A percentile compares a stretch with the other conserved stretches of the same genome.
These are phyloP conservation scores for Euphorbia peplus DNA, from an alignment of 345 rosid species.

Conservation along the genomic window DNA sequence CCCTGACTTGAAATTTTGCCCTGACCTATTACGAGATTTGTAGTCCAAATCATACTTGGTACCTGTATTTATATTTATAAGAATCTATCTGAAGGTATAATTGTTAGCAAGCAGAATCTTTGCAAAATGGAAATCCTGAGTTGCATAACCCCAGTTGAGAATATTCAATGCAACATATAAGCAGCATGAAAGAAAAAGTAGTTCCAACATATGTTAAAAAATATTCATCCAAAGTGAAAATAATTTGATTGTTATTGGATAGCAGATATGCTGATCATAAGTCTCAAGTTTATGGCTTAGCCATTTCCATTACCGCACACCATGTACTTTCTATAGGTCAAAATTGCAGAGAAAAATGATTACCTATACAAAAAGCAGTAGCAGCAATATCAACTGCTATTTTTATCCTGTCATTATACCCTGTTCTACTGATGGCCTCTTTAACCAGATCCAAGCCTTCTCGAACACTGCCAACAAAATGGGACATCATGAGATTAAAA, in stretches of 20 bases:
- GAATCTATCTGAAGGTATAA: not conserved
- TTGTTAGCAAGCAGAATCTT: not conserved
- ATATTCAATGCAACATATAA: not conserved
- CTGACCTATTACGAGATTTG: conserved; percentile 65
- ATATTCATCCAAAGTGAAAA: not conserved
- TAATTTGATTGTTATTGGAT: not conserved
- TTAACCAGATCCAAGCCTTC: conserved; percentile 91
- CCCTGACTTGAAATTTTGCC: conserved; percentile 85
- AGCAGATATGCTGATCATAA: conserved; percentile 1
- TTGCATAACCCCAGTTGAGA: not conserved
- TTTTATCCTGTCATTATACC: conserved; percentile 75
- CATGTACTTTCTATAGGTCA: not conserved
- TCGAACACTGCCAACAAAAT: conserved; percentile 52
- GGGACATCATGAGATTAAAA: conserved; percentile 8
- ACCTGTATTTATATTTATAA: conserved; percentile 39
- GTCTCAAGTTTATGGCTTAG: not conserved
- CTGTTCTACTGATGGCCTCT: conserved; percentile 91
- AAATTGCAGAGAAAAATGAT: conserved; percentile 24
- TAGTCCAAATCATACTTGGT: conserved; percentile 87
- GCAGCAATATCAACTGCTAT: conserved; percentile 91
- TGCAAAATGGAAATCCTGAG: conserved; percentile 2
- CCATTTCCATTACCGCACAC: not conserved
- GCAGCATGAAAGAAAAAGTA: not conserved
- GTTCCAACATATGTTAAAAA: not conserved
- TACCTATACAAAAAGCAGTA: conserved; percentile 83